A percentile compares a stretch with the other conserved stretches of the same genome.
Conservation (phyloP, 139 green algal species). For the Volvox reticuliferus region DNA sequence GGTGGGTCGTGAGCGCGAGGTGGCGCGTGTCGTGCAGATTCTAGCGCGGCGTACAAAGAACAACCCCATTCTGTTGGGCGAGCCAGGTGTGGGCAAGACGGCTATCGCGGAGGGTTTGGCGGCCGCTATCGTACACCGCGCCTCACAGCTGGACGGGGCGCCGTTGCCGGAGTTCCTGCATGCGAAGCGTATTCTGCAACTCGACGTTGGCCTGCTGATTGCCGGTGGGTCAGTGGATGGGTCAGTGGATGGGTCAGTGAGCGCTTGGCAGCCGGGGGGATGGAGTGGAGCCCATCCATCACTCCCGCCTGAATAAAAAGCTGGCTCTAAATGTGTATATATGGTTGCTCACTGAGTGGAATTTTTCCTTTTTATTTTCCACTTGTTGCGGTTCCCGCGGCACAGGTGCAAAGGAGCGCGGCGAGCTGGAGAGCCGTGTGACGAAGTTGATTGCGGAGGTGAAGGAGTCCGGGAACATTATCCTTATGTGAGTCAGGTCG, state of each 20-base stretch:
- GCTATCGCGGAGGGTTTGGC: constrained; percentile 95
- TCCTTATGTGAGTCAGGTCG: constrained; percentile 82
- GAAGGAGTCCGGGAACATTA: constrained; percentile 83
- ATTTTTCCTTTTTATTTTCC: too few relatives aligned
- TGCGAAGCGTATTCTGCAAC: constrained; percentile 91
- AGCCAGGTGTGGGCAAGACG: constrained; percentile 95
- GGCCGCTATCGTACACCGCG: constrained; percentile 77
- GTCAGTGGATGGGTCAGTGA: not conserved
- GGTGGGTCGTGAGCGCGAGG: constrained; percentile 92
- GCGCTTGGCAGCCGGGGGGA: too few relatives aligned
- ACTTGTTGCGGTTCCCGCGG: too few relatives aligned
- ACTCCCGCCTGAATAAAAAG: too few relatives aligned
- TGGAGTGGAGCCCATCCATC: too few relatives aligned
- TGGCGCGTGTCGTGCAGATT: constrained; percentile 89
- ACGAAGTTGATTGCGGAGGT: constrained; percentile 90
- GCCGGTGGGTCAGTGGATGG: constrained; percentile 66
- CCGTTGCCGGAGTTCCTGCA: constrained; percentile 89
- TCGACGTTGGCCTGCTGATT: constrained; percentile 95
- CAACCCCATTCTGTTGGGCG: constrained; percentile 98
- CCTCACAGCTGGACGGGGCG: constrained; percentile 66
- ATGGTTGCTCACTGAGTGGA: not conserved
- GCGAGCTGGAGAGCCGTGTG: constrained; percentile 96
- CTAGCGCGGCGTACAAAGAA: constrained; percentile 92
- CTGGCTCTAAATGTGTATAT: not conserved
- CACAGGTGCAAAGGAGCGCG: constrained; percentile 90